phyloP scores from a whole-genome alignment of 306 rosid species.

The Gynostemma pentaphyllum region DNA sequence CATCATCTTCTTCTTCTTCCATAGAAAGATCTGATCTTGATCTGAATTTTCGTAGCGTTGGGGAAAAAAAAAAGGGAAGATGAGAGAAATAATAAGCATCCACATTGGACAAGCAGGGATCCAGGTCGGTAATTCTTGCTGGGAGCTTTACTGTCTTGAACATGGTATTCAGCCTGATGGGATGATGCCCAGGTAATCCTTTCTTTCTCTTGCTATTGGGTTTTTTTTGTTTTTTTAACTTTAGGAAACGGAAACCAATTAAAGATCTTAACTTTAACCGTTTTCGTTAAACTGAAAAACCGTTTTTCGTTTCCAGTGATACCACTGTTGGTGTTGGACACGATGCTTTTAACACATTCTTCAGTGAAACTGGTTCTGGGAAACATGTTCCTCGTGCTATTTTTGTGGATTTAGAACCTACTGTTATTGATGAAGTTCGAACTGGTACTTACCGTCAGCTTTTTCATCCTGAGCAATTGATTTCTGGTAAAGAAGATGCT shows the following conservation, averaged over 20 bases:
- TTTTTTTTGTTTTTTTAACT: neutral
- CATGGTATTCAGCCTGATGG: slow-evolving; percentile 95
- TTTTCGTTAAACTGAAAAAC: neutral
- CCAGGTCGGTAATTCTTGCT: slow-evolving; percentile 93
- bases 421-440: slow-evolving; percentile 90
- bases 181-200: slow-evolving; percentile 68
- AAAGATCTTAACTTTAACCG: neutral
- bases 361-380: slow-evolving; percentile 91
- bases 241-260: neutral
- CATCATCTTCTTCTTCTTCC: no score
- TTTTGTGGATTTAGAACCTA: slow-evolving; percentile 90
- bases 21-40: no score
- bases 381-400: slow-evolving; percentile 95
- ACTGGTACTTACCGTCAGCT: slow-evolving; percentile 79
- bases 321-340: slow-evolving; percentile 52
- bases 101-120: slow-evolving; percentile 98
- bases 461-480: slow-evolving; percentile 92
- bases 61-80: no score
- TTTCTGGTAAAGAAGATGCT: slow-evolving; percentile 97
- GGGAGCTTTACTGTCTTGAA: slow-evolving; percentile 99
- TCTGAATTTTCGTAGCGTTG: no score
- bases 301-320: slow-evolving; percentile 38
- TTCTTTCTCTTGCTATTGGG: neutral
- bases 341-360: slow-evolving; percentile 96
- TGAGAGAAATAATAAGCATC: slow-evolving; percentile 93